Base-by-base conservation (phyloP, 2,329 filamentous ascomycete species). In the Chrysoporthe cubensis region DNA sequence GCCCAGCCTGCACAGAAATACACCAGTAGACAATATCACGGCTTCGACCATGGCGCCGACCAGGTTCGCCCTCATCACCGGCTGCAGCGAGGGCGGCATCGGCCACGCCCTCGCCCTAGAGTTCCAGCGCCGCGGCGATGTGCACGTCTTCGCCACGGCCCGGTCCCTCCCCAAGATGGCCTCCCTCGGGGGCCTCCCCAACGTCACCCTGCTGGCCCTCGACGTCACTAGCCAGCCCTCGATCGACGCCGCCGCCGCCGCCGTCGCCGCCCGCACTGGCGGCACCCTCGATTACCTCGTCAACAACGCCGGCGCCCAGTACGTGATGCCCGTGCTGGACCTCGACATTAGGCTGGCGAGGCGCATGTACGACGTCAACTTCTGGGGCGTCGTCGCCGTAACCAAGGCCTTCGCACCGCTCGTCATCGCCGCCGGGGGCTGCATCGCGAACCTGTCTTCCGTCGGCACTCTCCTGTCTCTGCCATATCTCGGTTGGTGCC, bases 371-470 rank as follows among this genome's bases (percentile, higher is more conserved):
- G 85, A 87, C 74, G 82, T 83, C 70, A 88, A 87, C 72, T 83
- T 87, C 46, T 86, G 87, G 69, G 83, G 83, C 44, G 80, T 84
- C 71, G 86, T 88, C 82, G 80, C 83, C 73, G 85, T 85, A 78
- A 82, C 80, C 65, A 79, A 85, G 72, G 79, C 81, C 43, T 87
- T 87, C 71, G 76, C 80, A 13, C 78, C 80, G 65, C 79, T 83
- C 56, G 80, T 88, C 32, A 83, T 87, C 57, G 76, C 80, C 32
- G 79, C 84, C 0, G 78, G 78, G 37, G 85, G 85, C 0, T 78
- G 86, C 9, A 81, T 87, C 72, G 75, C 87, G 76, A 87, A 87
- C 75, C 82, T 87, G 65, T 84, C 84, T 6, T 87, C 84, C 43
- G 78, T 84, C 16, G 82, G 84, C 1, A 79, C 84, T 32, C 72